A percentile compares a stretch with the other conserved stretches of the same genome.
Evolutionary conservation across 495 filamentous ascomycete species (phyloP).

Genomic region (Neurospora sp.): DNA sequence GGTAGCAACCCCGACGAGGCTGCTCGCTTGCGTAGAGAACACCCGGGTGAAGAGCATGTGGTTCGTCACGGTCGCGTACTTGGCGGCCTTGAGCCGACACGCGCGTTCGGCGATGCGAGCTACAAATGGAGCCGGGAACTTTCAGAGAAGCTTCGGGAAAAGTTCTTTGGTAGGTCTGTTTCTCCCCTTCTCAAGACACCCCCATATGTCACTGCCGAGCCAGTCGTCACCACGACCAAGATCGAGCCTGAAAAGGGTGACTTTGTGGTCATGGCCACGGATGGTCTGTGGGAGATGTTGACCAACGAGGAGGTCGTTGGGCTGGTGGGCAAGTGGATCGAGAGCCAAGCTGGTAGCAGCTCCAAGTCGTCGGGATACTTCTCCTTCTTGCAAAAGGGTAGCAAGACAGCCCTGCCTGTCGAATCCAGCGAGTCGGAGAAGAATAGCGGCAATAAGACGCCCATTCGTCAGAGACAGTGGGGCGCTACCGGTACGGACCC

Average conservation of each 20-base stretch:
- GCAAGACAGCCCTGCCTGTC: conserved; percentile 38
- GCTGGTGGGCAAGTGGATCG: conserved; percentile 92
- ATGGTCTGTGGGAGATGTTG: conserved; percentile 98
- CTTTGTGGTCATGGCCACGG: conserved; percentile 93
- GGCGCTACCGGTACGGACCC: conserved; percentile 51
- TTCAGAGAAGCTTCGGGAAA: conserved; percentile 65
- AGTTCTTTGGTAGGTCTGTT: conserved; percentile 75
- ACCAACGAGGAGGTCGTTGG: conserved; percentile 98
- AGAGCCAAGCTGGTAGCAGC: conserved; percentile 49
- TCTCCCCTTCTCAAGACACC: conserved; percentile 72
- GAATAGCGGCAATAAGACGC: conserved; percentile 50
- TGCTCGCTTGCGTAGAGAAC: conserved; percentile 66
- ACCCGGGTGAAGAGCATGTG: conserved; percentile 80
- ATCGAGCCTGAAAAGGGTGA: conserved; percentile 84
- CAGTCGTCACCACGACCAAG: conserved; percentile 88
- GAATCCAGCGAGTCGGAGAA: conserved; percentile 31
- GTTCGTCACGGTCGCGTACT: conserved; percentile 81
- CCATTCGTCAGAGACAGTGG: conserved; percentile 80
- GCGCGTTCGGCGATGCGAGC: conserved; percentile 89
- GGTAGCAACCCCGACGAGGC: conserved; percentile 76
- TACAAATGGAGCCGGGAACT: conserved; percentile 92
- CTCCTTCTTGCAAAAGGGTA: conserved; percentile 34
- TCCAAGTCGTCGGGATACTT: conserved; percentile 40
- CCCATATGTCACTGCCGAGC: conserved; percentile 96
- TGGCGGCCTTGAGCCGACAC: conserved; percentile 80